Base-by-base conservation (phyloP, 2,329 filamentous ascomycete species). In the Aspergillus piperis region DNA sequence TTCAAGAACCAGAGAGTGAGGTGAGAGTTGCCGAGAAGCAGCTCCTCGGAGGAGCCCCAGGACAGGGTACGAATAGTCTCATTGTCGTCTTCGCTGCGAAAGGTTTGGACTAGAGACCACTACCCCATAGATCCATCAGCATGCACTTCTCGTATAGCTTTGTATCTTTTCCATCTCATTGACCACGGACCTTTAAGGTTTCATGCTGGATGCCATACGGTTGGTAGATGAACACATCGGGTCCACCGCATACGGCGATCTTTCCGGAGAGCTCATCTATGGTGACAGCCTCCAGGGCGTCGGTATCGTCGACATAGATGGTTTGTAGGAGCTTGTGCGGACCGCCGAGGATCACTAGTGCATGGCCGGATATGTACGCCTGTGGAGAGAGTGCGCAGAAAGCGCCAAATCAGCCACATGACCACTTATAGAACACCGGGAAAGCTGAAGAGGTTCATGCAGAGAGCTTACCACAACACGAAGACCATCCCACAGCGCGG, bases 361-460 rank as follows among this genome's bases (percentile, higher is more conserved):
- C 91, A 77, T 89, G 90, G 70, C 94, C 94, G 62, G 91, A 95
- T 66, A 97, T 90, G 78, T 98, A 99, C 54, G 87, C 86, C 91
- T 96, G 70, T 30, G 48, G 47, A 58, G 53, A 51, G 54, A 54
- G 59, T 60, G 64, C 64, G 54, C 52, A 53, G 39, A 60, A 54
- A 39, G 47, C 41, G 57, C 32, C 4, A 5, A 36, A 54, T 65
- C 39, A 58, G 56, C 65, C 39, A 67, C 50, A 59, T 15, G 15
- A 17, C 25, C 25, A 13, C 21, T 21, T 39, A 8, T 8, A 3
- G 15, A 47, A 25, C 30, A 8, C n/a, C 23, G 17, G 5, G 5
- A 1, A 2, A 36, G 39, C 27, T 23, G 25, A 13, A 21, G 8
- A 21, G n/a, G n/a, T 30, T 15, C 15, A 5, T 13, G n/a, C 5